phyloP scores from a whole-genome alignment of 306 rosid genomes.

The Rosa lucieae region DNA sequence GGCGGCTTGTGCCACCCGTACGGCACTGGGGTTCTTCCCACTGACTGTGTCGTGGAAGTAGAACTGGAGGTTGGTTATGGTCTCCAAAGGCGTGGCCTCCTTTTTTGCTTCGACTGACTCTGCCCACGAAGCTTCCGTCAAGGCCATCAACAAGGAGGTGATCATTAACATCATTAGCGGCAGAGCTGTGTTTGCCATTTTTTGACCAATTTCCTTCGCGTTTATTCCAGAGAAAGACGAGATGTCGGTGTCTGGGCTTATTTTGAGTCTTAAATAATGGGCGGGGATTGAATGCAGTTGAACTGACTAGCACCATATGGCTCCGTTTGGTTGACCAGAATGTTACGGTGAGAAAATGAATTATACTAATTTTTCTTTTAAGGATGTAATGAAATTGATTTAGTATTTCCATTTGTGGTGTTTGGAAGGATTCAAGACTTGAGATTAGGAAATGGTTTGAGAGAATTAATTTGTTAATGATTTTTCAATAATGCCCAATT shows the following conservation, averaged over 20 bases:
- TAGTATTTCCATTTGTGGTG: no score
- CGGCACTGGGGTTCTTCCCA: constrained; percentile 60
- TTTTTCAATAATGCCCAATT: no score
- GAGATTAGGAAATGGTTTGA: no score
- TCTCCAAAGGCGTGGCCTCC: constrained; percentile 16
- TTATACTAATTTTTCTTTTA: no score
- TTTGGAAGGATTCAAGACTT: no score
- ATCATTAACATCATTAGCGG: constrained; percentile 6
- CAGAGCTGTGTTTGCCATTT: constrained; percentile 40
- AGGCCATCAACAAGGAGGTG: constrained; percentile 9
- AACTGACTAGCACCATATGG: not conserved
- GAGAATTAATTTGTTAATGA: no score
- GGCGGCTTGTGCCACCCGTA: constrained; percentile 51
- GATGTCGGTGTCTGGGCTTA: constrained; percentile 1
- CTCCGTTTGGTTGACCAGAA: no score
- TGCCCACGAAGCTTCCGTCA: constrained; percentile 34
- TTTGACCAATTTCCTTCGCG: not conserved
- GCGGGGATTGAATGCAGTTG: not conserved
- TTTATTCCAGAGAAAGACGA: constrained; percentile 5
- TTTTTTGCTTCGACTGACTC: constrained; percentile 16
- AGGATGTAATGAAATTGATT: no score
- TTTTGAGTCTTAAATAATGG: not conserved
- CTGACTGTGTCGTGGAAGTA: constrained; percentile 77
- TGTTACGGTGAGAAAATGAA: no score
- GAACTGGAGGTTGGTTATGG: constrained; percentile 57